Percentiles rank a stretch among this genome's conserved stretches.
Evolutionary conservation across 129 eudicot genomes (phyloP).

Genomic region (Flaveria ramosissima): DNA sequence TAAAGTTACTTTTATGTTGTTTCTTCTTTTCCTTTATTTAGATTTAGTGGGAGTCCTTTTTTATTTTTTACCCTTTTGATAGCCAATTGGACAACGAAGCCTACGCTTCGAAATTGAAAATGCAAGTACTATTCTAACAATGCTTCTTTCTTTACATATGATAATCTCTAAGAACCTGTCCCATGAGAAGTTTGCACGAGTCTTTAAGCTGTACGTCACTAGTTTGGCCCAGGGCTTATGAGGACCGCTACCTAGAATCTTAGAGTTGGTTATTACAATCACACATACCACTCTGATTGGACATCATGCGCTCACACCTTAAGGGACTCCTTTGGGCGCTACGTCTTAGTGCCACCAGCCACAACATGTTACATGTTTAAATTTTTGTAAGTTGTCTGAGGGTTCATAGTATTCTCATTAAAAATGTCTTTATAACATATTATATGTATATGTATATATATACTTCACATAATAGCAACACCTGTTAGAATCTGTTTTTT

Average conservation of each 20-base stretch:
- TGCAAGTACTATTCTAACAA: background rate
- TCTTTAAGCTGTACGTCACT: background rate
- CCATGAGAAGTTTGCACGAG: background rate
- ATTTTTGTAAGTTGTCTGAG: background rate
- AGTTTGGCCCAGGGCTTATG: no score
- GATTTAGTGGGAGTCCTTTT: constrained; percentile 32
- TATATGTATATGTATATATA: background rate
- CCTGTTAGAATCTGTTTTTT: constrained; percentile 11
- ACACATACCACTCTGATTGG: background rate
- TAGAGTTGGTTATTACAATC: background rate
- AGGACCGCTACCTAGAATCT: no score
- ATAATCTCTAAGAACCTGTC: background rate
- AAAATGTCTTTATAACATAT: constrained; percentile 3
- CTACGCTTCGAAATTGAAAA: background rate
- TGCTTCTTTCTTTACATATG: background rate
- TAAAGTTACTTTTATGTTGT: constrained; percentile 36
- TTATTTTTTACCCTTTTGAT: constrained; percentile 14
- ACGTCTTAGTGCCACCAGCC: background rate
- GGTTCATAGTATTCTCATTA: background rate
- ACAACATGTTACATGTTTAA: constrained; percentile 7
- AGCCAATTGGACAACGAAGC: constrained; percentile 4
- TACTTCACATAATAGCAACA: background rate
- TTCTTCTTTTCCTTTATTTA: constrained; percentile 28
- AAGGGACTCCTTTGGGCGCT: background rate
- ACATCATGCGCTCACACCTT: background rate